These are phyloP conservation scores for Coemansia asiatica DNA, from an alignment of 192 early-diverging fungal species.

Conservation along the genomic window DNA sequence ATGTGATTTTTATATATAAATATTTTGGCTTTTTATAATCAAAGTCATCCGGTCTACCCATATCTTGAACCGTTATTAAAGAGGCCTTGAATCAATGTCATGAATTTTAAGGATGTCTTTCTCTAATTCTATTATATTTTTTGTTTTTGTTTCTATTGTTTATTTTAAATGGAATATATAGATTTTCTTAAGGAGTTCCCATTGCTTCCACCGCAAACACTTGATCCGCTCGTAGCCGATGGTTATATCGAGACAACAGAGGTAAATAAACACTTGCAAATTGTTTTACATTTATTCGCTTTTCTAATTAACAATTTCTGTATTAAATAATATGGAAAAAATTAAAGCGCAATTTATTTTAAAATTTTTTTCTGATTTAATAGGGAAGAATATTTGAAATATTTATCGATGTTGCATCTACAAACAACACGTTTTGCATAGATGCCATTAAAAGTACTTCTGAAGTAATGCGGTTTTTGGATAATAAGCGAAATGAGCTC, in stretches of 20 bases:
- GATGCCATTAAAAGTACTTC: slow-evolving; percentile 32
- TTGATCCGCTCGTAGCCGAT: slow-evolving; percentile 35
- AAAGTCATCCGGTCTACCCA: not conserved
- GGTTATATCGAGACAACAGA: slow-evolving; percentile 35
- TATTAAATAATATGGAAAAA: no score
- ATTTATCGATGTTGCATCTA: slow-evolving; percentile 17
- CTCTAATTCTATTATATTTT: not conserved
- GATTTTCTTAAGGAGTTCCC: slow-evolving; percentile 47
- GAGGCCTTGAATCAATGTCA: not conserved
- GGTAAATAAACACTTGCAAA: slow-evolving; percentile 1
- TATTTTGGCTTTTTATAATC: no score
- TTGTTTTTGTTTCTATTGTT: not conserved
- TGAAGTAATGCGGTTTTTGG: slow-evolving; percentile 18
- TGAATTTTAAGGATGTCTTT: not conserved
- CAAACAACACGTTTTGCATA: slow-evolving; percentile 23
- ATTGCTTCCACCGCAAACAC: slow-evolving; percentile 31
- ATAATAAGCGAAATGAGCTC: slow-evolving; percentile 17
- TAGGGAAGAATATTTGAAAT: slow-evolving; percentile 20
- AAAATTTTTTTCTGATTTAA: no score
- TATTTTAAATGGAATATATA: slow-evolving; percentile 28
- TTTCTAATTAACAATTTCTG: no score
- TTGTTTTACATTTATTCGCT: no score
- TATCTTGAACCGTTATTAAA: not conserved
- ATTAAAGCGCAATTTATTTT: not conserved
- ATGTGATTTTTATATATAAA: no score